Evolutionary conservation across 129 eudicot species (phyloP).

Genomic region (Deinandra increscens): DNA sequence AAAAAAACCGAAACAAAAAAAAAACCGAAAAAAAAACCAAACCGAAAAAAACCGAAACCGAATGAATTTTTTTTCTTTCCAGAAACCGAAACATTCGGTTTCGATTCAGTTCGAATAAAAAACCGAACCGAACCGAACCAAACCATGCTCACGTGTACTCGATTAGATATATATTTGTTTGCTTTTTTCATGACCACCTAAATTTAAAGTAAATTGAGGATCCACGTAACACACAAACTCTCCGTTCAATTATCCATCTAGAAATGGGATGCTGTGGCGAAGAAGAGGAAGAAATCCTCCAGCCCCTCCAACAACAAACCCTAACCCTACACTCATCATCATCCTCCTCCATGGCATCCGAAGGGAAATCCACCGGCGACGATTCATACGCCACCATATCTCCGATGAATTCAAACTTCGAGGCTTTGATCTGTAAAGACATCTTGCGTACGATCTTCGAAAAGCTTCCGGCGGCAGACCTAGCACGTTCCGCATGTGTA

Average conservation of each 20-base stretch:
- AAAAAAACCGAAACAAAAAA: no score
- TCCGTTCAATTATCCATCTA: slow-evolving; percentile 1
- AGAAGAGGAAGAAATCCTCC: slow-evolving; percentile 52
- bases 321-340: slow-evolving; percentile 25
- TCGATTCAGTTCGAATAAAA: no score
- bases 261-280: slow-evolving; percentile 53
- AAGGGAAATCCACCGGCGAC: not conserved
- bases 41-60: no score
- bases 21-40: no score
- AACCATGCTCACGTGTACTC: no score
- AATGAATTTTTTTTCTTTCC: no score
- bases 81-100: no score
- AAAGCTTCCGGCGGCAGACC: slow-evolving; percentile 59
- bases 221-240: slow-evolving; percentile 16
- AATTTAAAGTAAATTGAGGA: not conserved
- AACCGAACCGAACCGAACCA: no score
- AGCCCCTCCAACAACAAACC: slow-evolving; percentile 39
- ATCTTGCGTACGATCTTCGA: slow-evolving; percentile 63
- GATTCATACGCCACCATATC: slow-evolving; percentile 38
- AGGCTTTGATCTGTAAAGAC: slow-evolving; percentile 61
- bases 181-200: no score
- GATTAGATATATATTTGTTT: no score
- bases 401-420: slow-evolving; percentile 75
- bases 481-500: slow-evolving; percentile 85
- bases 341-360: slow-evolving; percentile 26